phyloP scores from a whole-genome alignment of 176 grass and related monocot species.

The Bromus sterilis region DNA sequence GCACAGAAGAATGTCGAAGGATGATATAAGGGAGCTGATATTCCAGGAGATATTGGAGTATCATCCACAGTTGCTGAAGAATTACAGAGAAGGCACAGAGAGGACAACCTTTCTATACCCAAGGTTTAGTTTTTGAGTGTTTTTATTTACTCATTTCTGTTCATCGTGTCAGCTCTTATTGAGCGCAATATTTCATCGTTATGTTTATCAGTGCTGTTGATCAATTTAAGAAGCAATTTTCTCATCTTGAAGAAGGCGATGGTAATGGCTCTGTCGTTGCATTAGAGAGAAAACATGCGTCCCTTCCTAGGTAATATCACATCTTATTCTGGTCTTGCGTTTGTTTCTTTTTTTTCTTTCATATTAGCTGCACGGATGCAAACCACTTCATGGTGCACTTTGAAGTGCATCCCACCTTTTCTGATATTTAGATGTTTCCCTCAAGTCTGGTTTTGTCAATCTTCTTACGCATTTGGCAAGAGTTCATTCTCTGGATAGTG shows the following conservation, averaged over 20 bases:
- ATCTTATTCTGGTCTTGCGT: slow-evolving; percentile 9
- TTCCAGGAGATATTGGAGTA: slow-evolving; percentile 96
- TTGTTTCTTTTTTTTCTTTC: not conserved
- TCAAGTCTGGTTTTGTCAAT: no score
- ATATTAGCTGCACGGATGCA: not conserved
- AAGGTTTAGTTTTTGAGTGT: slow-evolving; percentile 56
- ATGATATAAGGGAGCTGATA: slow-evolving; percentile 93
- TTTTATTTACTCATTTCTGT: slow-evolving; percentile 8
- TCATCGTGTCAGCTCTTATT: not conserved
- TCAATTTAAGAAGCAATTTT: slow-evolving; percentile 90
- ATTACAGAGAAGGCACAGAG: slow-evolving; percentile 78
- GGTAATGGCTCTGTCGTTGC: slow-evolving; percentile 40
- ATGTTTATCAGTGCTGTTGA: slow-evolving; percentile 72
- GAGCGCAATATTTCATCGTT: not conserved
- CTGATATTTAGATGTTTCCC: not conserved
- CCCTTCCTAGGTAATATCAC: slow-evolving; percentile 78
- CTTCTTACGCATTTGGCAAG: not conserved
- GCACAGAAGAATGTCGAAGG: slow-evolving; percentile 74
- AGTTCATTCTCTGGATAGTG: not conserved
- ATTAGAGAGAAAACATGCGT: slow-evolving; percentile 76
- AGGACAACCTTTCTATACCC: slow-evolving; percentile 93
- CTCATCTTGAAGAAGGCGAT: slow-evolving; percentile 79
- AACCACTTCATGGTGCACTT: not conserved
- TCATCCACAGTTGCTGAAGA: slow-evolving; percentile 80
- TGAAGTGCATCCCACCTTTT: not conserved